phyloP scores from a whole-genome alignment of 805 yeast genomes.

The Soucietia sequanensis region DNA sequence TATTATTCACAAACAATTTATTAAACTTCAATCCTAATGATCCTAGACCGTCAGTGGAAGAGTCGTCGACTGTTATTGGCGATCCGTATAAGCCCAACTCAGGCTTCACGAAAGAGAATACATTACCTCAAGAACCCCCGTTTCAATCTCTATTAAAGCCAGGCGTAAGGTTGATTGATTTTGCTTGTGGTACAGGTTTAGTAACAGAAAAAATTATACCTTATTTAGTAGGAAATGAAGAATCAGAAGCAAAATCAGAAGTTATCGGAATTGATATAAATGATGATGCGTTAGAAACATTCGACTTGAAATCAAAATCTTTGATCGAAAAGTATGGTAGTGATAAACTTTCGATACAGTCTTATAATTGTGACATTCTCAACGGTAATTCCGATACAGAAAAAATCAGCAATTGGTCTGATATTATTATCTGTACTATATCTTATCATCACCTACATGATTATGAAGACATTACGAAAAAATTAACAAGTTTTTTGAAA shows the following conservation, averaged over 20 bases:
- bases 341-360: conserved; percentile 6
- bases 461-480: conserved; percentile 25
- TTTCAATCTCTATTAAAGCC: conserved; percentile 17
- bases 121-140: conserved; percentile 16
- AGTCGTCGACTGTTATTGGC: conserved; percentile 11
- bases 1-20: conserved; percentile 17
- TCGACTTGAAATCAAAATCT: conserved; percentile 10
- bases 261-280: conserved; percentile 39
- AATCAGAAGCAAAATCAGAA: conserved; percentile 19
- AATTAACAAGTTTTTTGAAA: conserved; percentile 30
- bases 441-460: conserved; percentile 40
- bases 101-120: conserved; percentile 10
- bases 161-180: conserved; percentile 30
- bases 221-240: conserved; percentile 14
- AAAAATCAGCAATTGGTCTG: no score
- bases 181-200: conserved; percentile 46
- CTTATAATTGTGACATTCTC: conserved; percentile 24
- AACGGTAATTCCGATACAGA: no score
- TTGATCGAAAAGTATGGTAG: conserved; percentile 4
- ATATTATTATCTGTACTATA: conserved; percentile 34
- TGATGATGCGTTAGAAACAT: conserved; percentile 16
- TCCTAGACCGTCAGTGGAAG: conserved; percentile 11
- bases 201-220: conserved; percentile 31
- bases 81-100: conserved; percentile 10
- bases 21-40: conserved; percentile 16